Percentiles rank a stretch among this genome's conserved stretches.
These are phyloP conservation scores for Aspergillus haitiensis DNA, from an alignment of 495 filamentous ascomycete species.

Conservation along the genomic window DNA sequence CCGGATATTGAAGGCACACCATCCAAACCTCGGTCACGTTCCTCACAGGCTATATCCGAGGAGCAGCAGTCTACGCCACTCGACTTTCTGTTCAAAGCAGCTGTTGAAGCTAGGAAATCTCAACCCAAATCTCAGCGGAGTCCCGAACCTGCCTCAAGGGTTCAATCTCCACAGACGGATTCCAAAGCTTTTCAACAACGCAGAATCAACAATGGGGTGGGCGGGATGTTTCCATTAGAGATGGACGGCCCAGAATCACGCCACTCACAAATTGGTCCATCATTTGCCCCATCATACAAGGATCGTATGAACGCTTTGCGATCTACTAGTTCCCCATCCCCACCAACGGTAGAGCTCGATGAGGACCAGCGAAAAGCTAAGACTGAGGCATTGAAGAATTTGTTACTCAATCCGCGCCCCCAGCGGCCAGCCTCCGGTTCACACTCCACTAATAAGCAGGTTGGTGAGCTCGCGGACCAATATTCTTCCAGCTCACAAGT, in stretches of 20 bases:
- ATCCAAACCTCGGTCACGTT: constrained; percentile 40
- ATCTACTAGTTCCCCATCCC: constrained; percentile 31
- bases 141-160: constrained; percentile 42
- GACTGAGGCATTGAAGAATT: constrained; percentile 48
- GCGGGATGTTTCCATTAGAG: constrained; percentile 65
- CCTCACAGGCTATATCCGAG: constrained; percentile 22
- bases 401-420: constrained; percentile 48
- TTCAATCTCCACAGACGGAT: constrained; percentile 41
- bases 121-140: constrained; percentile 37
- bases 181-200: constrained; percentile 30
- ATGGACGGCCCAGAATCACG: constrained; percentile 55
- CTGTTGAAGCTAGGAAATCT: constrained; percentile 60
- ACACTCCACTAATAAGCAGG: constrained; percentile 22
- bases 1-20: constrained; percentile 42
- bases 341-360: constrained; percentile 23
- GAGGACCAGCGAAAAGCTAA: constrained; percentile 47
- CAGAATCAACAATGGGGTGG: constrained; percentile 40
- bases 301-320: constrained; percentile 63
- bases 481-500: constrained; percentile 24
- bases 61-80: constrained; percentile 70
- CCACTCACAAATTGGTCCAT: constrained; percentile 54
- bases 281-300: constrained; percentile 67
- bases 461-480: constrained; percentile 17
- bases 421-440: constrained; percentile 39
- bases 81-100: constrained; percentile 85